Evolutionary conservation across 2,329 filamentous ascomycete genomes (phyloP).

Genomic region (Colletotrichum incanum): DNA sequence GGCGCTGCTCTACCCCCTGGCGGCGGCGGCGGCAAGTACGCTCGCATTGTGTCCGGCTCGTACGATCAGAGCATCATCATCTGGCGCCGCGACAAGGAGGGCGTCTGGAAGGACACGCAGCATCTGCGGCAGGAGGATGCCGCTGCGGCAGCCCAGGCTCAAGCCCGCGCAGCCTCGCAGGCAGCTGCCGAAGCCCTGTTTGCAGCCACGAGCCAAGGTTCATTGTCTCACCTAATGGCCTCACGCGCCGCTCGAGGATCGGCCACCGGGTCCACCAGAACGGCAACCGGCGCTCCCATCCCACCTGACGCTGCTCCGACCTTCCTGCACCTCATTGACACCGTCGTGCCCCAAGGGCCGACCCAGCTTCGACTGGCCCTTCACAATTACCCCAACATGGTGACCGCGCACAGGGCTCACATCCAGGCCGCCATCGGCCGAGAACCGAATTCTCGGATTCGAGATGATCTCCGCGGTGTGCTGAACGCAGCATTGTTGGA

Average conservation of each 20-base stretch:
- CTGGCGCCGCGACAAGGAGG: slow-evolving; percentile 89
- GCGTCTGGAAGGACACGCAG: slow-evolving; percentile 86
- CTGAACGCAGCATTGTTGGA: slow-evolving; percentile 63
- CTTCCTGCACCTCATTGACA: slow-evolving; percentile 68
- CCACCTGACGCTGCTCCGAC: slow-evolving; percentile 55
- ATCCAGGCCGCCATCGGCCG: slow-evolving; percentile 68
- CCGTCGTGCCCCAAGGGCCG: slow-evolving; percentile 66
- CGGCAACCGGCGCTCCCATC: slow-evolving; percentile 49
- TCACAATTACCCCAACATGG: slow-evolving; percentile 63
- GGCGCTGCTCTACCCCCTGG: slow-evolving; percentile 92
- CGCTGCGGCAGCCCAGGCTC: slow-evolving; percentile 62
- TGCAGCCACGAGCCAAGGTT: not conserved
- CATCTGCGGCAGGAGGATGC: slow-evolving; percentile 83
- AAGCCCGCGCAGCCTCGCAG: slow-evolving; percentile 30
- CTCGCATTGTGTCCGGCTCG: slow-evolving; percentile 95
- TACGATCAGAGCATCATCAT: slow-evolving; percentile 98
- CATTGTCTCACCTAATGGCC: not conserved
- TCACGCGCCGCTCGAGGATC: slow-evolving; percentile 35
- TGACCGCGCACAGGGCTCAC: slow-evolving; percentile 61
- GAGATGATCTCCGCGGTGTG: slow-evolving; percentile 65
- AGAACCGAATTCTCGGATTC: slow-evolving; percentile 63
- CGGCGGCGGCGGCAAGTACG: slow-evolving; percentile 89
- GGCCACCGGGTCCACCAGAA: slow-evolving; percentile 48
- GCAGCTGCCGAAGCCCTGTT: slow-evolving; percentile 19
- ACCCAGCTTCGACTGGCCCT: slow-evolving; percentile 63